Evolutionary conservation across 805 yeast genomes (phyloP).

Genomic region (Clavispora phyllophila): DNA sequence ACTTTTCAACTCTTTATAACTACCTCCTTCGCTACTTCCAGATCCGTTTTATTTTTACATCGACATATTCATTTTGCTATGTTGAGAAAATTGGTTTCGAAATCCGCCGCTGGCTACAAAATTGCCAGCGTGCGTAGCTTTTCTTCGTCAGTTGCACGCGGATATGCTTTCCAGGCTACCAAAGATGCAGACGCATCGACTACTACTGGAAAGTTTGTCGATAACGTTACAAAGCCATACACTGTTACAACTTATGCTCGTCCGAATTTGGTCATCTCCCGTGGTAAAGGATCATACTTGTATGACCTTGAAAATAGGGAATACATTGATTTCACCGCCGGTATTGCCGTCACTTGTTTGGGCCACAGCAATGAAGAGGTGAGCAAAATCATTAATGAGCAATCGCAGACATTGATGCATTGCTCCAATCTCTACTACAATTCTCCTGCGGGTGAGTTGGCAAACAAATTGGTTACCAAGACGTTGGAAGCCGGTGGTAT

Average conservation of each 20-base stretch:
- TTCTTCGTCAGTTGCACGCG: neutral
- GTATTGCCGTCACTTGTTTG: conserved; percentile 93
- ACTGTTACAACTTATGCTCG: conserved; percentile 77
- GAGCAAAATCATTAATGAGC: conserved; percentile 65
- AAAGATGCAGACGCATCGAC: conserved; percentile 29
- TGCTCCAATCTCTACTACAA: conserved; percentile 84
- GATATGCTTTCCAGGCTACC: conserved; percentile 13
- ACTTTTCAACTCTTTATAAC: conserved; percentile 3
- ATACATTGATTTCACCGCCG: conserved; percentile 89
- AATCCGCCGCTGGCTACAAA: neutral
- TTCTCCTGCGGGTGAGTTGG: conserved; percentile 75
- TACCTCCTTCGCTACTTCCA: neutral
- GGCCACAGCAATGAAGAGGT: conserved; percentile 83
- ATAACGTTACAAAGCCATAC: conserved; percentile 44
- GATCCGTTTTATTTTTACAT: neutral
- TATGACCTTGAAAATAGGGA: conserved; percentile 76
- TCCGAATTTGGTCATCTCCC: conserved; percentile 70
- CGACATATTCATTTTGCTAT: neutral
- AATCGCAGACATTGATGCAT: conserved; percentile 70
- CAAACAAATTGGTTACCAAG: conserved; percentile 61
- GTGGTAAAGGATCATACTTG: conserved; percentile 75
- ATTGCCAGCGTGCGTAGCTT: neutral
- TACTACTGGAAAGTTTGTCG: conserved; percentile 37
- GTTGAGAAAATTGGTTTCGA: conserved; percentile 6
- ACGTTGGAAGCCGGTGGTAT: conserved; percentile 76